phyloP scores from a whole-genome alignment of 371 early-diverging fungal genomes.

The Saksenaea oblongispora region DNA sequence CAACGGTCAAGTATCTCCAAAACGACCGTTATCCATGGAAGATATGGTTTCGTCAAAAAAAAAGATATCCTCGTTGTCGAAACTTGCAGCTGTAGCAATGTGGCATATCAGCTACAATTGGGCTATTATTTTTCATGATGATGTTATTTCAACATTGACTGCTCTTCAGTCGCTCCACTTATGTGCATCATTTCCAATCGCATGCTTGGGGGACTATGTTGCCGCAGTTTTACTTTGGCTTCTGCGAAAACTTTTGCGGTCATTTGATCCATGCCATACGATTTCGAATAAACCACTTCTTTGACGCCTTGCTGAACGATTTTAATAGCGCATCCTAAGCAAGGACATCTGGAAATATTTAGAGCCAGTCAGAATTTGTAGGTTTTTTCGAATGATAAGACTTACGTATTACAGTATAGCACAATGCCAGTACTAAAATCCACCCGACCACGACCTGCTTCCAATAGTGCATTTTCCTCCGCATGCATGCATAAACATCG shows the following conservation, averaged over 20 bases:
- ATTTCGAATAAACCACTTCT: slow-evolving; percentile 87
- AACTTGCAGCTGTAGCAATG: too few relatives aligned
- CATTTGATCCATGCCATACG: slow-evolving; percentile 90
- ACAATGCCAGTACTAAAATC: slow-evolving; percentile 62
- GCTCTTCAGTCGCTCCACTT: slow-evolving; percentile 4
- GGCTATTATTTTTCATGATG: not conserved
- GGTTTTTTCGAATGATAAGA: slow-evolving; percentile 20
- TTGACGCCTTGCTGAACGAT: slow-evolving; percentile 93
- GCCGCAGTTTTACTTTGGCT: slow-evolving; percentile 79
- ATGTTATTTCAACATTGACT: not conserved
- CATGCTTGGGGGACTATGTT: slow-evolving; percentile 70
- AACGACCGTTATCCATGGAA: not conserved
- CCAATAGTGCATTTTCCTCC: slow-evolving; percentile 97
- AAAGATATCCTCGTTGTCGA: too few relatives aligned
- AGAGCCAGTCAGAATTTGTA: slow-evolving; percentile 15
- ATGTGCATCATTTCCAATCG: slow-evolving; percentile 24
- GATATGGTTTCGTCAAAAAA: not conserved
- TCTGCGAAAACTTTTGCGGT: slow-evolving; percentile 78
- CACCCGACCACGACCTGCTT: slow-evolving; percentile 89
- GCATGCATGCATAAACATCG: slow-evolving; percentile 98
- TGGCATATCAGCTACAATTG: too few relatives aligned
- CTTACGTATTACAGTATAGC: slow-evolving; percentile 90
- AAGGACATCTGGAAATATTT: slow-evolving; percentile 59
- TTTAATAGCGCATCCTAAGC: slow-evolving; percentile 93
- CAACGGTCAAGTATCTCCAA: not conserved